These are phyloP conservation scores for Mortierella sp. DNA, from an alignment of 371 early-diverging fungal genomes.

Conservation along the genomic window DNA sequence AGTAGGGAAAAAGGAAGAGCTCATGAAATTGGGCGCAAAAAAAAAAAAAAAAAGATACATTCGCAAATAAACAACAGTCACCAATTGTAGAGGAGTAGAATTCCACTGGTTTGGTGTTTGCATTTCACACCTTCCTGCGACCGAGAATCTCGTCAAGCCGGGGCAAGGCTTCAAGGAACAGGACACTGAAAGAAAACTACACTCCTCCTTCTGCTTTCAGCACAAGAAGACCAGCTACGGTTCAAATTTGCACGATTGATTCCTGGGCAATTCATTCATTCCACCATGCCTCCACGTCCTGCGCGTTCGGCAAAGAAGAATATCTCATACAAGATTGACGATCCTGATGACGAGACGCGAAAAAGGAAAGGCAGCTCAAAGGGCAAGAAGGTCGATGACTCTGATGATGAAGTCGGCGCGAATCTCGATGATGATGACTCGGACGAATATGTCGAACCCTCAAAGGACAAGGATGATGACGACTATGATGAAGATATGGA, in stretches of 20 bases:
- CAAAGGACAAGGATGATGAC: constrained; percentile 6
- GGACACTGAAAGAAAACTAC: too few relatives aligned
- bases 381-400: neutral
- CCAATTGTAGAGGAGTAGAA: too few relatives aligned
- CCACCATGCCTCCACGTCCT: constrained; percentile 32
- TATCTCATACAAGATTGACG: constrained; percentile 9
- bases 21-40: neutral
- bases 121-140: too few relatives aligned
- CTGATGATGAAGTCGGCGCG: constrained; percentile 1
- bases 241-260: too few relatives aligned
- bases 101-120: too few relatives aligned
- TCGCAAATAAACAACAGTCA: constrained; percentile 17
- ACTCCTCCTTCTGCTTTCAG: too few relatives aligned
- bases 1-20: constrained; percentile 9
- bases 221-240: too few relatives aligned
- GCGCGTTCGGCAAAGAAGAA: constrained; percentile 25
- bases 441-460: constrained; percentile 29
- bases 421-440: constrained; percentile 27
- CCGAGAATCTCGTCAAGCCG: too few relatives aligned
- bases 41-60: neutral
- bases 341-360: neutral
- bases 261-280: neutral
- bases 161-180: too few relatives aligned
- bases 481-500: constrained; percentile 16
- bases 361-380: neutral